Percentiles rank a stretch among this genome's conserved stretches.
Evolutionary conservation across 2,329 filamentous ascomycete species (phyloP).

Genomic region (Talaromyces sp.): DNA sequence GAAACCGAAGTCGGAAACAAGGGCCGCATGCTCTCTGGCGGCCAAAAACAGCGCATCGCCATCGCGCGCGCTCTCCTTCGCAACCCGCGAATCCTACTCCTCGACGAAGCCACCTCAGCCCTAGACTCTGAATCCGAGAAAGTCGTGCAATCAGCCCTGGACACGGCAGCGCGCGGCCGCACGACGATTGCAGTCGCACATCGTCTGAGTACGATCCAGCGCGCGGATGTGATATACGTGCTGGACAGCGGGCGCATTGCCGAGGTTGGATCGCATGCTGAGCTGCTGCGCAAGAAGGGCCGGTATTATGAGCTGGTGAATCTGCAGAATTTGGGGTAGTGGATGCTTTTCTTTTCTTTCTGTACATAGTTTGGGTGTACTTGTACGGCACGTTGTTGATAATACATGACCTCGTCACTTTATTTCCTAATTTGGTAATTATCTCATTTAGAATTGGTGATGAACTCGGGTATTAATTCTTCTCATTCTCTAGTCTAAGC

Average conservation of each 20-base stretch:
- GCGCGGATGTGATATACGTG: constrained; percentile 83
- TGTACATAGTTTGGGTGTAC: too few relatives aligned
- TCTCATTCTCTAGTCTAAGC: too few relatives aligned
- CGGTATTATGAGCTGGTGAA: not conserved
- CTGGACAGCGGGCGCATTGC: constrained; percentile 71
- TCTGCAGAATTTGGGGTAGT: constrained; percentile 2
- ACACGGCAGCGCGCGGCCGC: constrained; percentile 67
- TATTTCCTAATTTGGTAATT: not conserved
- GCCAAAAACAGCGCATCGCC: constrained; percentile 75
- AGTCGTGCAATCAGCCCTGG: constrained; percentile 76
- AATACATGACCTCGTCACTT: too few relatives aligned
- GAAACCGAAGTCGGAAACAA: constrained; percentile 65
- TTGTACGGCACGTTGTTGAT: too few relatives aligned
- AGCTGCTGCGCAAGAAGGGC: constrained; percentile 46
- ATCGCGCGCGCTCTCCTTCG: constrained; percentile 72
- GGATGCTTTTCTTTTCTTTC: not conserved
- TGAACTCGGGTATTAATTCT: too few relatives aligned
- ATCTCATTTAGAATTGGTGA: too few relatives aligned
- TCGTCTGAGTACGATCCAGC: constrained; percentile 76
- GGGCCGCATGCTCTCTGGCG: constrained; percentile 71
- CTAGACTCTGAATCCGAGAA: constrained; percentile 82
- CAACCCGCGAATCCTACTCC: constrained; percentile 70
- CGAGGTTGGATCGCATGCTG: constrained; percentile 73
- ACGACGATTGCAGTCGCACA: constrained; percentile 89
- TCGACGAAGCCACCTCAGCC: constrained; percentile 82